These are phyloP conservation scores for Venturiaceae sp. DNA, from an alignment of 2,329 filamentous ascomycete species.

Conservation along the genomic window DNA sequence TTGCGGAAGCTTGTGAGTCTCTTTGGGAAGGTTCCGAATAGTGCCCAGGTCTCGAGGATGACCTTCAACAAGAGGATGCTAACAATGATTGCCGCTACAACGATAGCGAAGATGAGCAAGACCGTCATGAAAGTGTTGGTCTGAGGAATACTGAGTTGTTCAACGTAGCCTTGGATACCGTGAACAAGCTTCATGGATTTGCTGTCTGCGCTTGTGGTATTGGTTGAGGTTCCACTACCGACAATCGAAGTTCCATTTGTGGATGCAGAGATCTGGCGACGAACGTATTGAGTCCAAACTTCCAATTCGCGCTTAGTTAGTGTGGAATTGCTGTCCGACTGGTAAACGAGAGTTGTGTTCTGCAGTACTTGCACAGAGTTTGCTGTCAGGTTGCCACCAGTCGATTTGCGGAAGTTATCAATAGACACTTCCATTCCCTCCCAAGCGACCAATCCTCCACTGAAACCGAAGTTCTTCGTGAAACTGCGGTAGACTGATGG, in stretches of 20 bases:
- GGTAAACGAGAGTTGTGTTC: conserved; percentile 68
- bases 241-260: conserved; percentile 14
- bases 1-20: conserved; percentile 76
- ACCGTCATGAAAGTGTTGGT: conserved; percentile 96
- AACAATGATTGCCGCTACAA: conserved; percentile 74
- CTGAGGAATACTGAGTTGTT: conserved; percentile 74
- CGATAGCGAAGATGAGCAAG: conserved; percentile 76
- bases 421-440: conserved; percentile 69
- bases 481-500: conserved; percentile 84
- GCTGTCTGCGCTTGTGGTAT: conserved; percentile 19
- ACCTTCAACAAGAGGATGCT: conserved; percentile 85
- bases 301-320: conserved; percentile 13
- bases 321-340: conserved; percentile 43
- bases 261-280: conserved; percentile 26
- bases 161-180: conserved; percentile 74
- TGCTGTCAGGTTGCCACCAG: conserved; percentile 79
- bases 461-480: conserved; percentile 88
- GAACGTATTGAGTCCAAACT: conserved; percentile 25
- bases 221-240: conserved; percentile 14
- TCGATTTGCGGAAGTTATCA: conserved; percentile 68
- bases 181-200: conserved; percentile 50
- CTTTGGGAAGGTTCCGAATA: conserved; percentile 81
- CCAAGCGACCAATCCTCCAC: conserved; percentile 76
- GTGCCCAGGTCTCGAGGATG: conserved; percentile 79
- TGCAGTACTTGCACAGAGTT: conserved; percentile 65